A percentile compares a stretch with the other conserved stretches of the same genome.
Conservation (phyloP, 495 filamentous ascomycete species). For the Podospora bellae-mahoneyi region DNA sequence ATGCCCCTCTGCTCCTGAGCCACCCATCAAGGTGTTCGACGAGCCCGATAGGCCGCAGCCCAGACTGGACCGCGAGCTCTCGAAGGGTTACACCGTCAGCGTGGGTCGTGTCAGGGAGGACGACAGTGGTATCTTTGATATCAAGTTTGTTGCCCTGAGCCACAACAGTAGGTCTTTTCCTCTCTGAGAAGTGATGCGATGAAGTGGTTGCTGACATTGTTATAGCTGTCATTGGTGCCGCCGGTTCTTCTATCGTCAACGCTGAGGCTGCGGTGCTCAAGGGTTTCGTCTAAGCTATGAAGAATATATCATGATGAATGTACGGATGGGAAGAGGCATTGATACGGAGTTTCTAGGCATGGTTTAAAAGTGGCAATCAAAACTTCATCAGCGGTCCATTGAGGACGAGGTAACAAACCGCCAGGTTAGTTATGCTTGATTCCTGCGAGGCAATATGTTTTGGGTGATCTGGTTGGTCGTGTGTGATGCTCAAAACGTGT, state of each 20-base stretch:
- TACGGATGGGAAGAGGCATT: neutral
- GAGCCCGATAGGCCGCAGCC: conserved; percentile 80
- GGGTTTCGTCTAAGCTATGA: conserved; percentile 63
- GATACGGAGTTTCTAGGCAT: neutral
- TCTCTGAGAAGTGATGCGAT: neutral
- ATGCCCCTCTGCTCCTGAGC: conserved; percentile 70
- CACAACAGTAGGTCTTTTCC: conserved; percentile 68
- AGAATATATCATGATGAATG: neutral
- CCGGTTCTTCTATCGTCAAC: conserved; percentile 91
- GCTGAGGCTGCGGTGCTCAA: conserved; percentile 90
- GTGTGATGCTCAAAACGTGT: conserved; percentile 3
- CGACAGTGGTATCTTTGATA: conserved; percentile 72
- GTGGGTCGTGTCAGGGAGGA: conserved; percentile 75
- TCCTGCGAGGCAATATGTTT: neutral
- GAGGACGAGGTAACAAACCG: neutral
- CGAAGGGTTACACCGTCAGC: conserved; percentile 74
- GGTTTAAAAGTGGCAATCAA: neutral
- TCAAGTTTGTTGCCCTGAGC: conserved; percentile 77
- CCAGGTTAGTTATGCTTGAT: neutral
- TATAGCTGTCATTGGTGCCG: conserved; percentile 83
- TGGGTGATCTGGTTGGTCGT: conserved; percentile 1
- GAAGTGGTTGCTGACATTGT: conserved; percentile 12
- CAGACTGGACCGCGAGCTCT: conserved; percentile 72
- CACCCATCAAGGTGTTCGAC: conserved; percentile 73
- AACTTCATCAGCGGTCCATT: neutral